Evolutionary conservation across 345 rosid species (phyloP).

Genomic region (Euphorbia peplus): DNA sequence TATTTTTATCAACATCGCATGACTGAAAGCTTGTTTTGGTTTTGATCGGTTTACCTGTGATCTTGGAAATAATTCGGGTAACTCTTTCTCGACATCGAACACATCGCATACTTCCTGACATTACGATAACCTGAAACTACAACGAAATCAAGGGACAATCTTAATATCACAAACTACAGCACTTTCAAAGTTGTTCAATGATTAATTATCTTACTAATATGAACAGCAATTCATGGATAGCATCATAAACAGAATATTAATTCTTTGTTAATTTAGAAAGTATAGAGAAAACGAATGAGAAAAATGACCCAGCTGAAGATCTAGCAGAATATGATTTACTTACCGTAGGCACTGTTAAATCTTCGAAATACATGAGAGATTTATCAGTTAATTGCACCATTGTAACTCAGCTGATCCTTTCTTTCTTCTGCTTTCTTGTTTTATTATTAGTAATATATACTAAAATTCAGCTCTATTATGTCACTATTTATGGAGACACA

Average conservation of each 20-base stretch:
- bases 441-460: neutral
- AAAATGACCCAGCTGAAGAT: neutral
- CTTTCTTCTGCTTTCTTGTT: neutral
- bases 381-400: conserved; percentile 26
- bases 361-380: conserved; percentile 38
- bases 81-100: conserved; percentile 35
- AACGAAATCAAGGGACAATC: too few species aligned
- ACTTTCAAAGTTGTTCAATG: neutral
- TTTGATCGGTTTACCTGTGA: conserved; percentile 34
- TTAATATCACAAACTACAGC: neutral
- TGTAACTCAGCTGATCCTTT: neutral
- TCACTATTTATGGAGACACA: neutral
- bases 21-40: too few species aligned
- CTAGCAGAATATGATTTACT: neutral
- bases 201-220: neutral
- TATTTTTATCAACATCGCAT: too few species aligned
- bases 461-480: neutral
- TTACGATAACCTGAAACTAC: conserved; percentile 53
- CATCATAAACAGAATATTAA: neutral
- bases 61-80: conserved; percentile 31
- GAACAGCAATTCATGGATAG: neutral
- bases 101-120: conserved; percentile 50
- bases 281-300: neutral
- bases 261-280: neutral
- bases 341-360: conserved; percentile 41